Conservation (phyloP, 2,329 filamentous ascomycete genomes). For the Trichophyton schoenleinii region DNA sequence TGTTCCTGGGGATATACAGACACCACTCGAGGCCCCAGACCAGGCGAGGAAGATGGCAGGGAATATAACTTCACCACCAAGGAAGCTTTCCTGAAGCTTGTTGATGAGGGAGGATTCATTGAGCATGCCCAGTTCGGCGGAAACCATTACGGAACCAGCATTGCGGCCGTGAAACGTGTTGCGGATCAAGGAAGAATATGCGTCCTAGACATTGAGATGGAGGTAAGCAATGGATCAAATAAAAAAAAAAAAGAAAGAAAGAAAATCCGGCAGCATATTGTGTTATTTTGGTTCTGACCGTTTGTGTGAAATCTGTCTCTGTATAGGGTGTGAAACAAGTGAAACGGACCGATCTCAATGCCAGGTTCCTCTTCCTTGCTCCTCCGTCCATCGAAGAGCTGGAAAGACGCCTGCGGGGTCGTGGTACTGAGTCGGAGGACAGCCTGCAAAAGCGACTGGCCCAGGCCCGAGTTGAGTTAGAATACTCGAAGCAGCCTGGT, state of each 20-base stretch:
- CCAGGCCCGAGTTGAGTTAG: constrained; percentile 63
- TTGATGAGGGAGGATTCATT: constrained; percentile 61
- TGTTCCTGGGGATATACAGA: constrained; percentile 33
- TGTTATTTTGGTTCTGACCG: background rate
- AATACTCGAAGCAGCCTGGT: constrained; percentile 55
- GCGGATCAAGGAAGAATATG: constrained; percentile 59
- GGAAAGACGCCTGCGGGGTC: constrained; percentile 59
- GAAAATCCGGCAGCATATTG: background rate
- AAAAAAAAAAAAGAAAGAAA: background rate
- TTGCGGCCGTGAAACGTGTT: constrained; percentile 65
- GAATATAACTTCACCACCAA: constrained; percentile 70
- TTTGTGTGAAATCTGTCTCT: background rate
- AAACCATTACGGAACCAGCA: constrained; percentile 78
- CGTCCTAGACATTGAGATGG: constrained; percentile 93
- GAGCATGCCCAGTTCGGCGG: constrained; percentile 77
- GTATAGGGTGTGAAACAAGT: constrained; percentile 78
- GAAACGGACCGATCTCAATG: constrained; percentile 58
- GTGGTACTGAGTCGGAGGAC: constrained; percentile 67
- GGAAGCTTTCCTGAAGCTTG: constrained; percentile 55
- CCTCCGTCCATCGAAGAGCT: constrained; percentile 64
- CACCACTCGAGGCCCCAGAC: constrained; percentile 67
- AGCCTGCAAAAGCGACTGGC: constrained; percentile 54
- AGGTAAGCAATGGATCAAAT: constrained; percentile 40
- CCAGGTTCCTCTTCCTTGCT: constrained; percentile 72
- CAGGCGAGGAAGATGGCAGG: constrained; percentile 60